phyloP scores from a whole-genome alignment of 140 eudicot genomes.

The Ambrosia hybrid region DNA sequence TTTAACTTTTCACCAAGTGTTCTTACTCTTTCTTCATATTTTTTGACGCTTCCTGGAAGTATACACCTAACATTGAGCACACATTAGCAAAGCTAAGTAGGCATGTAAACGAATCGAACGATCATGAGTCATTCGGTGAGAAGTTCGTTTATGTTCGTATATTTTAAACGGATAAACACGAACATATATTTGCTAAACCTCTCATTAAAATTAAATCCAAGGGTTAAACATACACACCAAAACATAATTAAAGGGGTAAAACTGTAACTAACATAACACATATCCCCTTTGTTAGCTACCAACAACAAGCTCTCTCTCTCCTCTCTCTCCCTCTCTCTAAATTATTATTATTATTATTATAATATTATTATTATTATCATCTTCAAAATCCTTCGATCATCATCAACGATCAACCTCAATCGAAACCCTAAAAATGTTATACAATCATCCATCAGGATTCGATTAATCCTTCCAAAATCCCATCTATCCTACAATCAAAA shows the following conservation, averaged over 20 bases:
- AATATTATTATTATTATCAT: not conserved
- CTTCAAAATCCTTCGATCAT: conserved; percentile 24
- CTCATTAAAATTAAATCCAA: not conserved
- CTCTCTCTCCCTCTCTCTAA: conserved; percentile 20
- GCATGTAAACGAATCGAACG: too few relatives aligned
- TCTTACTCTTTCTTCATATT: too few relatives aligned
- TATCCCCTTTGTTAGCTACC: conserved; percentile 30
- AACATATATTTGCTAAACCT: too few relatives aligned
- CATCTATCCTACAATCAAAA: conserved; percentile 29
- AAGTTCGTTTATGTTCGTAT: too few relatives aligned
- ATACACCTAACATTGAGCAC: too few relatives aligned
- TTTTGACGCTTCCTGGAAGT: too few relatives aligned
- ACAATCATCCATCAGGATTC: conserved; percentile 8
- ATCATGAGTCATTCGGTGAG: too few relatives aligned
- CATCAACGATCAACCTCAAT: conserved; percentile 30
- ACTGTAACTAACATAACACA: not conserved
- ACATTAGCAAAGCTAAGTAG: too few relatives aligned
- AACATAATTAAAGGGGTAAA: not conserved
- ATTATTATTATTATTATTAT: too few relatives aligned
- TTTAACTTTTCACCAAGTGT: too few relatives aligned
- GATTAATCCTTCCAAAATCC: conserved; percentile 27
- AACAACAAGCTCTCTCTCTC: conserved; percentile 26
- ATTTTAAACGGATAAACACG: too few relatives aligned
- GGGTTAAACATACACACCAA: not conserved
- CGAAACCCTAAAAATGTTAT: conserved; percentile 27